phyloP scores from a whole-genome alignment of 2,329 filamentous ascomycete species.

The Amesomyces nigricolor region DNA sequence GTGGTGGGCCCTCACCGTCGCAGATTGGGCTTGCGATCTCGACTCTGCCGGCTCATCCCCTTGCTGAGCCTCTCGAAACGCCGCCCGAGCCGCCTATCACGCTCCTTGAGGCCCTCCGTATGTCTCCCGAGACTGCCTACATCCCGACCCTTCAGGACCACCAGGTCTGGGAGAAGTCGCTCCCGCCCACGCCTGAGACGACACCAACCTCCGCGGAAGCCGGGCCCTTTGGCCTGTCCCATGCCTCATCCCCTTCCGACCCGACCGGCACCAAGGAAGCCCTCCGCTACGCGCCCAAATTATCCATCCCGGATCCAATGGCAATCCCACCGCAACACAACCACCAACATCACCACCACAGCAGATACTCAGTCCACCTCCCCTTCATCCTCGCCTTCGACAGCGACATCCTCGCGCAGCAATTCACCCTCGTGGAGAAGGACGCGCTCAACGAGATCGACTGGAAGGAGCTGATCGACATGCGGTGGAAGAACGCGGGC shows the following conservation, averaged over 20 bases:
- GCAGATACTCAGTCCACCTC: slow-evolving; percentile 54
- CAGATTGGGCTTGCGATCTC: slow-evolving; percentile 31
- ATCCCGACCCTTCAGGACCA: slow-evolving; percentile 37
- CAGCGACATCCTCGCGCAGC: slow-evolving; percentile 71
- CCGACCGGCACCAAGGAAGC: slow-evolving; percentile 34
- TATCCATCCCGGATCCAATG: slow-evolving; percentile 25
- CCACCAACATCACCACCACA: slow-evolving; percentile 16
- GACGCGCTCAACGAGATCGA: slow-evolving; percentile 81
- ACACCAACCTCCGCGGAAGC: slow-evolving; percentile 39
- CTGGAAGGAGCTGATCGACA: slow-evolving; percentile 80
- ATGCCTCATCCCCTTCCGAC: slow-evolving; percentile 29
- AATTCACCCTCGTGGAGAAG: slow-evolving; percentile 81
- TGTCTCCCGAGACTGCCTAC: slow-evolving; percentile 36
- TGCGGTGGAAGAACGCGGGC: slow-evolving; percentile 67
- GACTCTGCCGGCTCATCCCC: slow-evolving; percentile 34
- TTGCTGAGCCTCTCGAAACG: slow-evolving; percentile 28
- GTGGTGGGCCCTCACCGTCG: slow-evolving; percentile 27
- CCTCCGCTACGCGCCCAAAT: slow-evolving; percentile 33
- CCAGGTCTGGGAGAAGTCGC: slow-evolving; percentile 42
- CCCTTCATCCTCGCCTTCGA: slow-evolving; percentile 79
- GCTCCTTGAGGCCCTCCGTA: slow-evolving; percentile 41
- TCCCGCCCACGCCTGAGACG: slow-evolving; percentile 46
- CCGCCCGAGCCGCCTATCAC: slow-evolving; percentile 45
- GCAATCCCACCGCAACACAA: neutral
- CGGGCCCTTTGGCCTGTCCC: slow-evolving; percentile 29